Base-by-base conservation (phyloP, 1,284 basidiomycete genomes). In the Tilletia horrida region DNA sequence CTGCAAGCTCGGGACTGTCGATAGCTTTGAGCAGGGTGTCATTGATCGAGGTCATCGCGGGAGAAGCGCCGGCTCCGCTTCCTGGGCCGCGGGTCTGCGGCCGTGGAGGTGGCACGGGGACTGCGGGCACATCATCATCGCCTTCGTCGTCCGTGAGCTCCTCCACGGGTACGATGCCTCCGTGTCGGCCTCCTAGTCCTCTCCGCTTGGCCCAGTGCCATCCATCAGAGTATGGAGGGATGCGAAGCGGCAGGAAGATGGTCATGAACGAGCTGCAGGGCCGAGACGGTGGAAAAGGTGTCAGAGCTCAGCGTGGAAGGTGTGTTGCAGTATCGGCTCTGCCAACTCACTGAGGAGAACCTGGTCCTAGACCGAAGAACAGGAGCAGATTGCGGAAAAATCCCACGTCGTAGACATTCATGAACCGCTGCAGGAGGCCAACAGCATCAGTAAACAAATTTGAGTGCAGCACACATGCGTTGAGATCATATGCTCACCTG, bases 331-430 rank as follows among this genome's bases (percentile, higher is more conserved):
- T 16, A n/a, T n/a, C n/a, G n/a, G n/a, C 6, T 48, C 18, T 48
- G 3, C 4, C 6, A 23, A 44, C 42, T 21, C 23, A 47, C 61
- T 43, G 61, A 7, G 44, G 42, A 42, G 61, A 62, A 4, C 61
- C 61, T n/a, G 44, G 61, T 11, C 61, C 61, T n/a, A 62, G 61
- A 42, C 61, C 96, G 84, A 97, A 97, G 81, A 96, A 96, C 31
- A 93, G 81, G 71, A 88, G 82, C 4, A 97, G 83, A 79, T 98
- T 97, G 69, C 85, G 69, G 80, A 87, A 84, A 62, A 69, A 66
- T 0, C 95, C 95, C 6, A 96, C 83, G 80, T 98, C 90, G 80
- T 93, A 97, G 7, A 91, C 93, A 78, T 97, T 97, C 21, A 91
- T 85, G 76, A 96, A 97, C 4, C 47, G 43, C 44, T 64, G 23